These are phyloP conservation scores for Crucibulum cyathiforme DNA, from an alignment of 1,284 basidiomycete species.

Conservation along the genomic window DNA sequence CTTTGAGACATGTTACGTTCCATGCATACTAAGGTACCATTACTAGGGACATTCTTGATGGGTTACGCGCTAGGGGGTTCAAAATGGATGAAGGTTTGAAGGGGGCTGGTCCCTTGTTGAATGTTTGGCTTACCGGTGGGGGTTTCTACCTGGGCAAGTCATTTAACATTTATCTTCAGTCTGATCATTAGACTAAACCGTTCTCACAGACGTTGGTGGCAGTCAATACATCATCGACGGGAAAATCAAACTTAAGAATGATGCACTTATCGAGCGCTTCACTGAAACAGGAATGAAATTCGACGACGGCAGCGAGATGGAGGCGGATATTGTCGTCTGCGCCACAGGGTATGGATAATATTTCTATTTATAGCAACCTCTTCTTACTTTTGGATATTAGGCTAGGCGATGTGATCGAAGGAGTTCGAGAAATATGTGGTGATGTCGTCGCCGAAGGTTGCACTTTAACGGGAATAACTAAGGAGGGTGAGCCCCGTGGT, in stretches of 20 bases:
- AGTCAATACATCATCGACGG: constrained; percentile 71
- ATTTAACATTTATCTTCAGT: neutral
- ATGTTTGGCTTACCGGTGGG: neutral
- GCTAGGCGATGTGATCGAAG: constrained; percentile 44
- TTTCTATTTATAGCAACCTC: neutral
- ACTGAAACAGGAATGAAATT: constrained; percentile 66
- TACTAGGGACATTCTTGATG: neutral
- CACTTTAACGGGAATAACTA: too few species aligned
- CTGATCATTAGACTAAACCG: neutral
- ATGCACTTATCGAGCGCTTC: constrained; percentile 57
- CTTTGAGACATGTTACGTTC: neutral
- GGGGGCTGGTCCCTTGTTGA: neutral
- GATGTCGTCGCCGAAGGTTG: constrained; percentile 48
- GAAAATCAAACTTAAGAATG: constrained; percentile 78
- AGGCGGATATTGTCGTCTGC: constrained; percentile 74
- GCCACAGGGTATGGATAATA: constrained; percentile 58
- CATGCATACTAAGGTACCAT: neutral
- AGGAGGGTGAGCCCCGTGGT: too few species aligned
- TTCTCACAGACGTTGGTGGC: constrained; percentile 62
- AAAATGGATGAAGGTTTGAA: neutral
- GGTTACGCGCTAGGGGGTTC: neutral
- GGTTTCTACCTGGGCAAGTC: constrained; percentile 1
- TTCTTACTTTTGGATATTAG: constrained; percentile 13
- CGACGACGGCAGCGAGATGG: constrained; percentile 65
- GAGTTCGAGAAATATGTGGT: constrained; percentile 36